Conservation (phyloP, 495 filamentous ascomycete genomes). For the Penicillium pulvis region DNA sequence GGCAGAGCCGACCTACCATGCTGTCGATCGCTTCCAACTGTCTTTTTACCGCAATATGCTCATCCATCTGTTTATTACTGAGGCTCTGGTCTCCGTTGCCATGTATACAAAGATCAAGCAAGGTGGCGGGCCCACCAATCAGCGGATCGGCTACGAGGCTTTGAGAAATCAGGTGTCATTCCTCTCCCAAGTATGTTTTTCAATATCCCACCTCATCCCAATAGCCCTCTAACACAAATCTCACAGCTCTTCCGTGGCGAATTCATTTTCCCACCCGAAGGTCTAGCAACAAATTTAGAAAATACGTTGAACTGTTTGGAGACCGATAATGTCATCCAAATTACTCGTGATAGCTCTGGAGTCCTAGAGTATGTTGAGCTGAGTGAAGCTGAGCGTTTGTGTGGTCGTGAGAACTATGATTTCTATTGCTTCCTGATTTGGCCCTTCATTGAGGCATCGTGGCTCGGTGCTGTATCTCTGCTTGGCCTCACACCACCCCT, state of each 20-base stretch:
- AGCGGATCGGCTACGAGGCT: slow-evolving; percentile 72
- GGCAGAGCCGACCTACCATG: slow-evolving; percentile 86
- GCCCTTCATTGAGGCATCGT: slow-evolving; percentile 93
- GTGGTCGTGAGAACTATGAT: slow-evolving; percentile 90
- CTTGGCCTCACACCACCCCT: slow-evolving; percentile 80
- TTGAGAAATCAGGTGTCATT: slow-evolving; percentile 80
- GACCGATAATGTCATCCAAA: slow-evolving; percentile 73
- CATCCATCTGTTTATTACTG: slow-evolving; percentile 93
- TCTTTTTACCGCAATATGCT: slow-evolving; percentile 99
- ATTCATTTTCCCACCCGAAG: slow-evolving; percentile 93
- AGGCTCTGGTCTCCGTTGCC: slow-evolving; percentile 82
- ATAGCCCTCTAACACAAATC: slow-evolving; percentile 18
- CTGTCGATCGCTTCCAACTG: slow-evolving; percentile 93
- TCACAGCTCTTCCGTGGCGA: slow-evolving; percentile 85
- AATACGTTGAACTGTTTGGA: slow-evolving; percentile 77
- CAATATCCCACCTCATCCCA: not conserved
- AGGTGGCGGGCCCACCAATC: slow-evolving; percentile 78
- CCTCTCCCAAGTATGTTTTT: slow-evolving; percentile 64
- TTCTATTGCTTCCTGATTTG: slow-evolving; percentile 98
- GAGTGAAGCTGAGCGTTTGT: slow-evolving; percentile 70
- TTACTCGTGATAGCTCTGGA: slow-evolving; percentile 59
- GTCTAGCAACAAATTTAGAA: slow-evolving; percentile 74
- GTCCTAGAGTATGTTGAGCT: slow-evolving; percentile 68
- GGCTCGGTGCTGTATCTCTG: slow-evolving; percentile 86
- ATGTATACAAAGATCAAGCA: slow-evolving; percentile 90